Evolutionary conservation across 1,284 basidiomycete genomes (phyloP), one percentile per base, ranked within the genome.

Genomic region (Athelia psychrophila): DNA sequence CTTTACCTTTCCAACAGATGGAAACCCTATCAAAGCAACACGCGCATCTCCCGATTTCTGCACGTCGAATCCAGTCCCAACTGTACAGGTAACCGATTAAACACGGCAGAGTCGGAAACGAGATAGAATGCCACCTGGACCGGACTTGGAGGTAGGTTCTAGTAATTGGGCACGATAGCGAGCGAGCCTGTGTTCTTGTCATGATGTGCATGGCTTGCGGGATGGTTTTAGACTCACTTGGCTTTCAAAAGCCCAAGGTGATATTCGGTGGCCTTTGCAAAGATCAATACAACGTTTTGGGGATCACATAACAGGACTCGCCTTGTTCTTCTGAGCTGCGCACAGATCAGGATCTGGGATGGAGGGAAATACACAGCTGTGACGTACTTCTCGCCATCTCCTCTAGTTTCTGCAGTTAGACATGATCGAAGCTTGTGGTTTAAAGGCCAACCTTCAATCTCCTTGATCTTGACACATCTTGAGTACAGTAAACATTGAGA

Each of bases 41-140:
- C 94, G 79, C 27, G 94, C 94, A 72, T 96, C 94, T 55, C 94
- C 94, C 19, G 91, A 91, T 68, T 97, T 97, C 69, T 95, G 87
- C 1, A 98, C 94, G 62, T 96, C 93, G 58, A 96, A 96, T 0
- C 94, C 95, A 57, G 90, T 84, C 27, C 95, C 95, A 22, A 30
- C 27, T 30, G 27, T 30, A 13, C 27, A 30, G 27, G 27, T 30
- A 13, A 13, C 13, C 27, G 13, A 30, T 30, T 30, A 30, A 30
- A 30, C 27, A 30, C 13, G 27, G 13, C 5, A 30, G 13, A 6
- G 27, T 30, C 13, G 27, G 27, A 13, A 30, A 13, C 5, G n/a
- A 13, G 27, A 30, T 30, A 13, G 5, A 30, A 30, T 30, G 27
- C 83, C 80, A 22, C 38, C 38, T 20, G 88, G 85, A 19, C 89